Evolutionary conservation across 169 alveolate species (phyloP), one percentile per base, ranked within the genome.

Genomic region (Cryptosporidium parvum): DNA sequence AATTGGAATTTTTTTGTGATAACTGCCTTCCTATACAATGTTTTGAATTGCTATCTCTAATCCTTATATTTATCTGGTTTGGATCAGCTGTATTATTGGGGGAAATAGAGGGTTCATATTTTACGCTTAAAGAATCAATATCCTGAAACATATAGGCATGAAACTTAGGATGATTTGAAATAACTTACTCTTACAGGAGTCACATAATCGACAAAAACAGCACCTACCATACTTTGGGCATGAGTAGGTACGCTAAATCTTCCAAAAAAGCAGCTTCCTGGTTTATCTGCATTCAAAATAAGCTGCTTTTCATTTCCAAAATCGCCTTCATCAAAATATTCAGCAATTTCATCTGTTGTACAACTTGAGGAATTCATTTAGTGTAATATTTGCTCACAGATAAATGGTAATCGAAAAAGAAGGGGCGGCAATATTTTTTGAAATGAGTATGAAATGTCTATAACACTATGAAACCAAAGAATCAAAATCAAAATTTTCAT

Each of bases 191-290:
- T 53, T 18, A 44, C 21, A 42, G 56, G 59, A 42, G 59, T 39
- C 10, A 42, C 42, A 67, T 62, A 80, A n/a, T 80, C 89, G 18
- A 80, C 75, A 42, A n/a, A 80, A 31, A 80, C 9, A 16, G 26
- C 51, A 12, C 89, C 89, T n/a, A 75, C 31, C 89, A 80, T 80
- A 39, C 59, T 59, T 21, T 80, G 89, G 23, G 89, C 75, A 23
- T 80, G 75, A 35, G 89, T 80, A 18, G 89, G 89, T 8, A 80
- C 75, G 29, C 89, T 80, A 48, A 80, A 80, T 42, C 89, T 59
- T 8, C 89, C 89, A 62, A 80, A 80, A 62, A 80, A 80, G 29
- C 89, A 80, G 7, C 59, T 62, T 44, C 75, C 65, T 9, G 33
- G 21, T 8, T 16, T 18, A 10, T 80, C 75, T n/a, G 59, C 8